Evolutionary conservation across 768 basidiomycete genomes (phyloP).

Genomic region (Leccinum subgranulosum): DNA sequence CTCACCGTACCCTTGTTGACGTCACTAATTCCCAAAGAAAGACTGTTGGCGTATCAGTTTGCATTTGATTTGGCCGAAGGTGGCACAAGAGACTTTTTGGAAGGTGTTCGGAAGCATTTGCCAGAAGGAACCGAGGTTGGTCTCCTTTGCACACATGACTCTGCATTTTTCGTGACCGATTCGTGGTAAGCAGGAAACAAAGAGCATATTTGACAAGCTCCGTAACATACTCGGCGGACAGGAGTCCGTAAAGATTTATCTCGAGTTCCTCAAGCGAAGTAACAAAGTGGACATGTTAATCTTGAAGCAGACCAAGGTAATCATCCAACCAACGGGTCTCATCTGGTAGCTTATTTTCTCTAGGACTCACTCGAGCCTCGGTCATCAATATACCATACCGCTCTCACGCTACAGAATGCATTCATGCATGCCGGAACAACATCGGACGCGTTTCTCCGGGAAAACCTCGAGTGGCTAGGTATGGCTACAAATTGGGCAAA

Average conservation of each 20-base stretch:
- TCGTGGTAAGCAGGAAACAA: constrained; percentile 45
- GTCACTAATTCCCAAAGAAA: constrained; percentile 67
- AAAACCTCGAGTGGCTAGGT: constrained; percentile 96
- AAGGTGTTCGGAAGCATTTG: constrained; percentile 64
- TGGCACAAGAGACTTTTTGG: constrained; percentile 89
- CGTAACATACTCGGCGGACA: constrained; percentile 85
- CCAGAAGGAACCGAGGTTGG: constrained; percentile 66
- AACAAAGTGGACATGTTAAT: constrained; percentile 91
- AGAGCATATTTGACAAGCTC: constrained; percentile 67
- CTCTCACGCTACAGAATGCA: constrained; percentile 93
- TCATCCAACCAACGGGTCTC: background rate
- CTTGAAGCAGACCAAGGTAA: constrained; percentile 88
- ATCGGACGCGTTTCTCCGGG: constrained; percentile 88
- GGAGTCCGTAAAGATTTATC: constrained; percentile 87
- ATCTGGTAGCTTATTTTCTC: constrained; percentile 4
- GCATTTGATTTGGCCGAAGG: constrained; percentile 95
- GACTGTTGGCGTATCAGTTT: constrained; percentile 87
- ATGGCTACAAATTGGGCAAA: constrained; percentile 98
- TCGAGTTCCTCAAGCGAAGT: constrained; percentile 93
- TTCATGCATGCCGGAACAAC: constrained; percentile 99
- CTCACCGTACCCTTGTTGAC: constrained; percentile 72
- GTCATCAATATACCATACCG: constrained; percentile 96
- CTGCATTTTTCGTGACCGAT: constrained; percentile 7
- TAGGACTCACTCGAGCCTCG: constrained; percentile 90
- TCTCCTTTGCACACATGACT: constrained; percentile 1